Evolutionary conservation across 1,139 yeast genomes (phyloP).

Genomic region (Suhomyces yuchorum): DNA sequence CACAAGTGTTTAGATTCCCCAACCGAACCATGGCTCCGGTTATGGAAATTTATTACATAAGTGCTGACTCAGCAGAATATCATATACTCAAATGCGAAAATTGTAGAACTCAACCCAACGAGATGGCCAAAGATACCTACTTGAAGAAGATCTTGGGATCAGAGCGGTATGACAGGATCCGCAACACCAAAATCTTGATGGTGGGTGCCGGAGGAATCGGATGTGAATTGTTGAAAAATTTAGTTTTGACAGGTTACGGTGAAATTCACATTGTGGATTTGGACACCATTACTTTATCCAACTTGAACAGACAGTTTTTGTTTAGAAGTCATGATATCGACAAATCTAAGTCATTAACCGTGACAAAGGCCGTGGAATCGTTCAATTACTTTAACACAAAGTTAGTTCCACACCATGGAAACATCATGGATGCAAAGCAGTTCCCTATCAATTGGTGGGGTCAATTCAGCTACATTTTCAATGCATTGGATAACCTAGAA

Average conservation of each 20-base stretch:
- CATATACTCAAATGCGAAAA: background rate
- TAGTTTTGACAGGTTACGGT: slow-evolving; percentile 81
- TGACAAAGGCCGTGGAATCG: slow-evolving; percentile 74
- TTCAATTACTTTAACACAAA: slow-evolving; percentile 74
- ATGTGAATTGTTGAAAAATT: slow-evolving; percentile 86
- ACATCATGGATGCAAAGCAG: slow-evolving; percentile 72
- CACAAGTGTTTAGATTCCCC: slow-evolving; percentile 57
- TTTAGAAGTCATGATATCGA: slow-evolving; percentile 87
- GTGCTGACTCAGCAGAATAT: background rate
- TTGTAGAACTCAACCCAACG: background rate
- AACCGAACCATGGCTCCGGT: no score
- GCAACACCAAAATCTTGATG: slow-evolving; percentile 64
- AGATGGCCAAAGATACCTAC: slow-evolving; percentile 46
- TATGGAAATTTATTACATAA: background rate
- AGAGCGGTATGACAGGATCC: slow-evolving; percentile 33
- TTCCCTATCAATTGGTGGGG: slow-evolving; percentile 84
- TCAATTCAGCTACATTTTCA: slow-evolving; percentile 76
- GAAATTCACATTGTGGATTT: slow-evolving; percentile 91
- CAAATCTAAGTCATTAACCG: slow-evolving; percentile 79
- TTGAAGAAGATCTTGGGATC: slow-evolving; percentile 48
- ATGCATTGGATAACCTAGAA: slow-evolving; percentile 91
- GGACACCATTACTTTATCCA: slow-evolving; percentile 90
- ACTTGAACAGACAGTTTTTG: slow-evolving; percentile 89
- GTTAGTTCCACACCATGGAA: slow-evolving; percentile 81
- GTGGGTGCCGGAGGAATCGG: slow-evolving; percentile 99